These are phyloP conservation scores for Secale cereale DNA, from an alignment of 176 grass and related monocot genomes.

Conservation along the genomic window DNA sequence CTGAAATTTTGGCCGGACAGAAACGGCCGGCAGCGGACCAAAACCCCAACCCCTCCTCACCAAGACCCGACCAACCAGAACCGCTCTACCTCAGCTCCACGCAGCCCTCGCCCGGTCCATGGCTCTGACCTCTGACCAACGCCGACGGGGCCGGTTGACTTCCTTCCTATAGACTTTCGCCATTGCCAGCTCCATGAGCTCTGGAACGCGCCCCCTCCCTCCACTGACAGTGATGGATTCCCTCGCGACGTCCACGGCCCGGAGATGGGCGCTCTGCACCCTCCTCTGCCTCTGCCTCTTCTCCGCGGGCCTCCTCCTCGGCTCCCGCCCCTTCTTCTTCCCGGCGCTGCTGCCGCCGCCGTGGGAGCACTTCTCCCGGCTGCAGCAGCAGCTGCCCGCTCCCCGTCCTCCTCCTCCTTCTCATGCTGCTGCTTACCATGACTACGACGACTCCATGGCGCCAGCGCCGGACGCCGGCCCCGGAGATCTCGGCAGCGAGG, in stretches of 20 bases:
- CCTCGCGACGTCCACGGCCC: neutral
- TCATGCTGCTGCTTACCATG: neutral
- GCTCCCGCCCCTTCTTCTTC: slow-evolving; percentile 13
- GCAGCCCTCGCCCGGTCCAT: neutral
- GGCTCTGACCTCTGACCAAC: neutral
- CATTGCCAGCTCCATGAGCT: neutral
- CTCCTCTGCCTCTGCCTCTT: slow-evolving; percentile 36
- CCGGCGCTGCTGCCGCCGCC: neutral
- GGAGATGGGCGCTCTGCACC: slow-evolving; percentile 7
- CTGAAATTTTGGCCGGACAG: too few relatives aligned
- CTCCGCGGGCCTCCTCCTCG: slow-evolving; percentile 17
- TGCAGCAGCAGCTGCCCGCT: neutral
- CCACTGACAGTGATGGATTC: slow-evolving; percentile 4
- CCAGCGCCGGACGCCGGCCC: neutral
- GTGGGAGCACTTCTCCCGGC: slow-evolving; percentile 12
- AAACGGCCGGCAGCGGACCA: slow-evolving; percentile 8
- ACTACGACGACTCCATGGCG: neutral
- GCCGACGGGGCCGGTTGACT: neutral
- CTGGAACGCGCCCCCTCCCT: neutral
- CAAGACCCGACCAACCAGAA: slow-evolving; percentile 16
- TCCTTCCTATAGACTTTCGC: neutral
- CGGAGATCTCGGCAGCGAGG: neutral
- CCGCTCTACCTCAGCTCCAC: neutral
- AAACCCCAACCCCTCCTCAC: slow-evolving; percentile 46
- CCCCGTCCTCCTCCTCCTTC: neutral